Conservation (phyloP, 176 grass and related monocot species). For the Aegilops bicornis region DNA sequence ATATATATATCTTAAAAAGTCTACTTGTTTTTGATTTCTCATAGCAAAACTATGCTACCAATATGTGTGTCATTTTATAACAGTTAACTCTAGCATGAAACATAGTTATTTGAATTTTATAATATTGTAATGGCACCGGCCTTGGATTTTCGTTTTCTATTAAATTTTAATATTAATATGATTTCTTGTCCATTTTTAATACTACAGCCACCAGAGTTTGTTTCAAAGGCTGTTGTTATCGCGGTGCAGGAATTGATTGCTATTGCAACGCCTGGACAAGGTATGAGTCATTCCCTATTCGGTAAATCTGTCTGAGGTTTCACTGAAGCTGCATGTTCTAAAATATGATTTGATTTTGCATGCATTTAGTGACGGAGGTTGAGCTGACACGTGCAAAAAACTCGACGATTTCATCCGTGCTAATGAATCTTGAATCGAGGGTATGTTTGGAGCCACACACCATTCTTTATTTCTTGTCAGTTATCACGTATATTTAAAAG, state of each 20-base stretch:
- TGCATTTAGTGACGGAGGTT: constrained; percentile 66
- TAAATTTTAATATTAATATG: constrained; percentile 9
- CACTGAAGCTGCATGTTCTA: constrained; percentile 20
- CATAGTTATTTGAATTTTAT: neutral
- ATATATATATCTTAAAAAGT: neutral
- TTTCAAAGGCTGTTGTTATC: constrained; percentile 66
- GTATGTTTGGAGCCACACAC: constrained; percentile 33
- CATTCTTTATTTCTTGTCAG: neutral
- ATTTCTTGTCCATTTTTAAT: constrained; percentile 13
- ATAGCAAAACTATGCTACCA: neutral
- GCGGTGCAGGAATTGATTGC: constrained; percentile 63
- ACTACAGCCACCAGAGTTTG: constrained; percentile 66
- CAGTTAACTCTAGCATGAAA: constrained; percentile 3
- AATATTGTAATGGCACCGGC: neutral
- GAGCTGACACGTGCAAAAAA: constrained; percentile 80
- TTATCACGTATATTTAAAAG: neutral
- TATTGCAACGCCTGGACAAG: constrained; percentile 82
- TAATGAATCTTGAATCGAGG: constrained; percentile 88
- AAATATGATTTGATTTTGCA: constrained; percentile 14
- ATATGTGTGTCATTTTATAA: constrained; percentile 10
- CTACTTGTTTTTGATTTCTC: constrained; percentile 16
- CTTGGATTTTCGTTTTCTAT: neutral
- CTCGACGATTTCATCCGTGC: constrained; percentile 62
- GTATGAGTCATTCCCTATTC: constrained; percentile 31
- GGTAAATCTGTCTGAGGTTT: neutral